Base-by-base conservation (phyloP, 1,284 basidiomycete species). In the Malassezia nana region DNA sequence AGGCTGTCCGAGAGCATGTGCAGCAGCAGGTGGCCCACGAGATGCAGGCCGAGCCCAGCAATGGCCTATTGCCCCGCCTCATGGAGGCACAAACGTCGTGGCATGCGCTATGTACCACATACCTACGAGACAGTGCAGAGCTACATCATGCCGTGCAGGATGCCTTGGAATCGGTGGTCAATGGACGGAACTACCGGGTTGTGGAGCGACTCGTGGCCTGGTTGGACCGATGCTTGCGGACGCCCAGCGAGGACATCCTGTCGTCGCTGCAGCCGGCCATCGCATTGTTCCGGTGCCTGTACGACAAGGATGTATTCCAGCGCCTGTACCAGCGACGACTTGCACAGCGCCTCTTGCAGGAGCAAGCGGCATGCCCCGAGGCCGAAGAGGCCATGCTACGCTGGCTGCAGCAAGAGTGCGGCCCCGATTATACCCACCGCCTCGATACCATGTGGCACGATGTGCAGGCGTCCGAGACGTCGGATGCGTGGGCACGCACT, bases 401-500 rank as follows among this genome's bases (percentile, higher is more conserved):
- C 75, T 87, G 85, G 75, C 78, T 98, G 60, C 88, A 88, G 76
- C 84, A 88, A 85, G 87, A 84, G 49, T 90, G 88, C 60, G 89
- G 91, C 66, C 83, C 87, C 5, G 87, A 87, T 48, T 92, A 92
- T 50, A 77, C 76, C 56, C 83, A 83, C 24, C 84, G 85, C 78
- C 85, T 87, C 46, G 85, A 89, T 67, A 82, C 87, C 42, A 90
- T 92, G 88, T 89, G 91, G 75, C 87, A 83, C 55, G 88, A 90
- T 67, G 78, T 89, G 12, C 80, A 81, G 0, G 76, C 89, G 7
- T 89, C 86, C 1, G 76, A 80, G 57, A 86, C 87, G 50, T 18
- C 35, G 7, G 2, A 9, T 38, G 35, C 35, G 18, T 20, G 16
- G 9, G 75, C 74, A 50, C 54, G 30, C 12, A 22, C 43, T 1